Percentiles rank a stretch among this genome's conserved stretches.
Conservation (phyloP, 2,329 filamentous ascomycete genomes). For the Cadophora luteo-olivacea region DNA sequence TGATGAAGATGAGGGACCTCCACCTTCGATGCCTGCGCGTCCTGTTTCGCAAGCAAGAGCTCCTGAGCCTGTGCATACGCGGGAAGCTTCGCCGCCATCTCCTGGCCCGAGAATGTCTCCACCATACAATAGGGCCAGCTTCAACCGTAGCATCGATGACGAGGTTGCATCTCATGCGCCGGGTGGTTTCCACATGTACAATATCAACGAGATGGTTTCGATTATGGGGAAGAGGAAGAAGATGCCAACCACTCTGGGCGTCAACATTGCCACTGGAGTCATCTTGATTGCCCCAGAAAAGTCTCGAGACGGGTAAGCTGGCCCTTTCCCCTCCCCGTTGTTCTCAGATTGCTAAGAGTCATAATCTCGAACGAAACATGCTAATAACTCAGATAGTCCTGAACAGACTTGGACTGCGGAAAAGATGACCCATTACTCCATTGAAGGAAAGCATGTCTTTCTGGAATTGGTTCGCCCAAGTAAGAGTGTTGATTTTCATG, state of each 20-base stretch:
- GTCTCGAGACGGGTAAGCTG: constrained; percentile 65
- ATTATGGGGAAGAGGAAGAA: constrained; percentile 97
- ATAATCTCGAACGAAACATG: background rate
- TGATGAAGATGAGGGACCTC: constrained; percentile 65
- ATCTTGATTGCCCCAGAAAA: constrained; percentile 93
- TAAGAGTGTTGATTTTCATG: constrained; percentile 96
- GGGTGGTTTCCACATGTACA: constrained; percentile 91
- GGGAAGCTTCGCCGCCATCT: constrained; percentile 50
- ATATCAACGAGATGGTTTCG: constrained; percentile 97
- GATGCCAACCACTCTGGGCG: constrained; percentile 95
- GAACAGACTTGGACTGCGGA: constrained; percentile 94
- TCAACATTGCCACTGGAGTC: constrained; percentile 85
- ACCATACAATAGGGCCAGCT: constrained; percentile 57
- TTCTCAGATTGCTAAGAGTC: background rate
- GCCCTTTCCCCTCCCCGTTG: background rate
- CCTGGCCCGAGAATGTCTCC: constrained; percentile 53
- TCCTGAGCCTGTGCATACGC: constrained; percentile 41
- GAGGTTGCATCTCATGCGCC: constrained; percentile 61
- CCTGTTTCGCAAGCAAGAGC: constrained; percentile 62
- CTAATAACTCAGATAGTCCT: constrained; percentile 54
- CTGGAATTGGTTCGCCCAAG: constrained; percentile 90
- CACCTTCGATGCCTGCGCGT: constrained; percentile 68
- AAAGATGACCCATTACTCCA: constrained; percentile 95
- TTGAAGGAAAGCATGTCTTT: constrained; percentile 98
- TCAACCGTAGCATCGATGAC: constrained; percentile 50